A percentile compares a stretch with the other conserved stretches of the same genome.
phyloP scores from a whole-genome alignment of 768 basidiomycete species.

The Dioszegia aurantiaca region DNA sequence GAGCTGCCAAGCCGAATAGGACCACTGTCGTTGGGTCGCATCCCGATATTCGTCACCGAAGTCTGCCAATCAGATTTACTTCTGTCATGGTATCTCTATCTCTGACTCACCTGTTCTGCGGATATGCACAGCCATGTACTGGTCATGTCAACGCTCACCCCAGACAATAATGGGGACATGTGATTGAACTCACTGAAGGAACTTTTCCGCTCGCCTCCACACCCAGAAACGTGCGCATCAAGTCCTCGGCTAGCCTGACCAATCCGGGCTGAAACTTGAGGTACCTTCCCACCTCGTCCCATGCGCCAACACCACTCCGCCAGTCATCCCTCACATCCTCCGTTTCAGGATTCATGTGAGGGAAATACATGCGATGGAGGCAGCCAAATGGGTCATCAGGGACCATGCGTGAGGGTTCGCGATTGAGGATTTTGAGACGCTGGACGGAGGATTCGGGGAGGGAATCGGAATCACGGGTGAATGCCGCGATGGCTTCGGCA shows the following conservation, averaged over 20 bases:
- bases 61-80: too few relatives aligned
- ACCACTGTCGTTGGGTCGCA: constrained; percentile 2
- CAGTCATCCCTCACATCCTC: constrained; percentile 7
- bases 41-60: neutral
- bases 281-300: constrained; percentile 12
- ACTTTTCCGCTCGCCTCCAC: constrained; percentile 3
- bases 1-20: constrained; percentile 11
- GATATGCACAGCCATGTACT: too few relatives aligned
- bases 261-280: constrained; percentile 21
- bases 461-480: neutral
- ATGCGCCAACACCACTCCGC: constrained; percentile 10
- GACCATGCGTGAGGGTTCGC: neutral
- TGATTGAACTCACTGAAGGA: constrained; percentile 14
- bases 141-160: too few relatives aligned
- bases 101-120: too few relatives aligned
- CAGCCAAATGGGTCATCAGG: constrained; percentile 8
- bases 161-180: too few relatives aligned
- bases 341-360: neutral
- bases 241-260: constrained; percentile 13
- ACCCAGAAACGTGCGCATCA: constrained; percentile 10
- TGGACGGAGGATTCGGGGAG: neutral
- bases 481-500: neutral
- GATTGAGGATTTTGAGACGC: neutral
- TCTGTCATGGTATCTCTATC: too few relatives aligned
- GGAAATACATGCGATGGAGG: constrained; percentile 1